Base-by-base conservation (phyloP, 176 grass and related monocot genomes). In the Triticum urartu region DNA sequence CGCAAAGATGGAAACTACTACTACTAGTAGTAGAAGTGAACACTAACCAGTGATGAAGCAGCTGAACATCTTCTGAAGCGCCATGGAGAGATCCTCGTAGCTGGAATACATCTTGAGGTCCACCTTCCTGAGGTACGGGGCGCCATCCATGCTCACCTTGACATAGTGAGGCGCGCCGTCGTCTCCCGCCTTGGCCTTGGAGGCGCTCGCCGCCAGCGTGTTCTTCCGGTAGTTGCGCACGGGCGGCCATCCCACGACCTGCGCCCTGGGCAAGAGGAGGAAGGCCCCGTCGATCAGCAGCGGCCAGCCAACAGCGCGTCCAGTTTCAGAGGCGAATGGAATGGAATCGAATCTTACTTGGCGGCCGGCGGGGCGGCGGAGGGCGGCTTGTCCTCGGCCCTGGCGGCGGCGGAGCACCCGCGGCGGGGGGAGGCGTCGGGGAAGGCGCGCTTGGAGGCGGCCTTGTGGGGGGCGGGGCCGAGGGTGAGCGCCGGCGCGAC, bases 121-220 rank as follows among this genome's bases (percentile, higher is more conserved):
- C 12, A 95, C 90, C 73, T 91, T 95, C 84, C 93, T 88, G 5
- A 92, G 93, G 78, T 95, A 95, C 0, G 90, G 90, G 11, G 90
- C 93, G 14, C 93, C 93, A 32, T 92, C 93, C 93, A 95, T 95
- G 90, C 93, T 95, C 3, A 95, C 93, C 88, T 95, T 95, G 2
- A 95, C 84, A 62, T 89, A 95, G 48, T 87, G 17, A 5, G 83
- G 86, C 42, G 81, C 85, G 22, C 13, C 90, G 15, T 88, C 88
- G 40, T 77, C 86, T 40, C 35, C 83, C 6, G 35, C 83, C 60
- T 80, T 92, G 64, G 25, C 75, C 90, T 87, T 92, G 65, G 83
- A 81, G 24, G 58, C 84, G 65, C 35, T 85, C 8, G 88, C 88
- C 5, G 91, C 88, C 72, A 95, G 87, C 22, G 84, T 95, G 84